Conservation (phyloP, 2,329 filamentous ascomycete genomes). For the Clarireedia homoeocarpa region DNA sequence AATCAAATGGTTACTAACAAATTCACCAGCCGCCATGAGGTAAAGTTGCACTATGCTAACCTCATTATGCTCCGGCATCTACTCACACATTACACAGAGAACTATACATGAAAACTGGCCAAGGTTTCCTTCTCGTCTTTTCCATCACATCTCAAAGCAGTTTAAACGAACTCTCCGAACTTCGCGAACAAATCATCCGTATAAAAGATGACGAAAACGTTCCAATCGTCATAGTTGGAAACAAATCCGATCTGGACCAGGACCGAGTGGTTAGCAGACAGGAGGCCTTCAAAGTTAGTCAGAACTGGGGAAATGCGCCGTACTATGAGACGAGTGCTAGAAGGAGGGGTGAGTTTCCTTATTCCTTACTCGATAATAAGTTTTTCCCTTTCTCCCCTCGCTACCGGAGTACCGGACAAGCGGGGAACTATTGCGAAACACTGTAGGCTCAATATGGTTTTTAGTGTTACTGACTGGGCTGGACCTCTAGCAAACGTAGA, state of each 20-base stretch:
- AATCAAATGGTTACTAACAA: constrained; percentile 19
- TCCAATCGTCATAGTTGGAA: constrained; percentile 65
- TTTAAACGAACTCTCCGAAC: constrained; percentile 60
- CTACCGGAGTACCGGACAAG: neutral
- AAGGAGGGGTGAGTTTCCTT: constrained; percentile 38
- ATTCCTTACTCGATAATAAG: neutral
- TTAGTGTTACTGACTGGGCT: no score
- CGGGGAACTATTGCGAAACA: neutral
- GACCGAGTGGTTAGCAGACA: constrained; percentile 58
- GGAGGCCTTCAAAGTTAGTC: constrained; percentile 57
- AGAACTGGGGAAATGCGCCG: constrained; percentile 63
- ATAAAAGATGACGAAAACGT: constrained; percentile 66
- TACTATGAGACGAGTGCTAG: constrained; percentile 68
- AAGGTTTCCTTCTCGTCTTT: constrained; percentile 69
- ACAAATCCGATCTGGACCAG: constrained; percentile 67
- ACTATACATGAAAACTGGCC: constrained; percentile 68
- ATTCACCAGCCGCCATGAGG: constrained; percentile 45
- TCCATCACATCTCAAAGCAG: constrained; percentile 64
- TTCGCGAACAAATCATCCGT: constrained; percentile 65
- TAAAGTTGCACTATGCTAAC: constrained; percentile 25
- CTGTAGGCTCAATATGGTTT: no score
- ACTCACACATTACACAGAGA: constrained; percentile 39
- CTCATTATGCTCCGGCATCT: neutral
- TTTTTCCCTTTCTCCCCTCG: neutral
- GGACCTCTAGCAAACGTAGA: constrained; percentile 50